Percentiles rank a stretch among this genome's conserved stretches.
These are phyloP conservation scores for Iberis pinnata DNA, from an alignment of 345 rosid species.

Conservation along the genomic window DNA sequence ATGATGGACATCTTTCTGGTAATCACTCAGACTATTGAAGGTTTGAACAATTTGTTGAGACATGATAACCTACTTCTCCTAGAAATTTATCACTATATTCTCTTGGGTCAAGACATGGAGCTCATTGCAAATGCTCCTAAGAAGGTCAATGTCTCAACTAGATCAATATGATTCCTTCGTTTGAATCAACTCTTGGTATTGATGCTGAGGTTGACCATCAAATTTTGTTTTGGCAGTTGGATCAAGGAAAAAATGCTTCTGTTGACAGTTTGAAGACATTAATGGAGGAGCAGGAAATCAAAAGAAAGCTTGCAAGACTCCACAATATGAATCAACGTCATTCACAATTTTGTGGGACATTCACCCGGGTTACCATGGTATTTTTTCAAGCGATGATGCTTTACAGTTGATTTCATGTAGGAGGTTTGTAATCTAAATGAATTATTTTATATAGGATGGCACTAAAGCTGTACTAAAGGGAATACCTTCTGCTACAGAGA, in stretches of 20 bases:
- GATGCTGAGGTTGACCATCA: constrained; percentile 3
- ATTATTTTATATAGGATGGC: constrained; percentile 60
- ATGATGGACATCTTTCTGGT: constrained; percentile 71
- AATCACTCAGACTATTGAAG: constrained; percentile 58
- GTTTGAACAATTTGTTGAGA: constrained; percentile 46
- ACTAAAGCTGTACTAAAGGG: constrained; percentile 63
- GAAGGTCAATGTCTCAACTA: constrained; percentile 40
- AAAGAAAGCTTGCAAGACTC: constrained; percentile 51
- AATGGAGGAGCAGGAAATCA: constrained; percentile 63
- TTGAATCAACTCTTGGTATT: background rate
- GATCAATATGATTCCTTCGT: constrained; percentile 4
- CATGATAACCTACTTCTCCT: constrained; percentile 80
- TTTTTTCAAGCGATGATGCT: constrained; percentile 18
- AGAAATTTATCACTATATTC: constrained; percentile 66
- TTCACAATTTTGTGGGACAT: constrained; percentile 85
- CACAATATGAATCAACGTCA: constrained; percentile 40
- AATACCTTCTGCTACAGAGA: constrained; percentile 42
- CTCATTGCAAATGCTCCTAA: constrained; percentile 47
- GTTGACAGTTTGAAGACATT: constrained; percentile 61
- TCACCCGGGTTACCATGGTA: constrained; percentile 77
- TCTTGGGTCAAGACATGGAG: constrained; percentile 71
- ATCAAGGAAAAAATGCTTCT: constrained; percentile 40
- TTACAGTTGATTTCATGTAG: background rate
- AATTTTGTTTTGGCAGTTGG: constrained; percentile 32
- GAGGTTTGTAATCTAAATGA: background rate